These are phyloP conservation scores for Chrysanthemum seticuspe DNA, from an alignment of 129 eudicot species.

Conservation along the genomic window DNA sequence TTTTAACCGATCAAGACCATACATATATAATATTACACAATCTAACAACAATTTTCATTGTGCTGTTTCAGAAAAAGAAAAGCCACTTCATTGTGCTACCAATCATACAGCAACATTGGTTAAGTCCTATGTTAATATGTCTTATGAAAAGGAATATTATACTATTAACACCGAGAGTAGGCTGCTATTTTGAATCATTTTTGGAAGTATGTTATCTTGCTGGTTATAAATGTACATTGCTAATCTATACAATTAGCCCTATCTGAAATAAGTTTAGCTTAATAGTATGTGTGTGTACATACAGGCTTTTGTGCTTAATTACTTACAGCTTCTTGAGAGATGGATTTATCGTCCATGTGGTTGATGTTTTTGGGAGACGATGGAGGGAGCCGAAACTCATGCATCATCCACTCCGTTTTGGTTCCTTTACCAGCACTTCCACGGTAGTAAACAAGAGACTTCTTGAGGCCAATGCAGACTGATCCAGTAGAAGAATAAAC, in stretches of 20 bases:
- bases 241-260: not conserved
- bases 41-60: no score
- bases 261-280: not conserved
- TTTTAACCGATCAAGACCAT: no score
- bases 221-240: no score
- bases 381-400: constrained; percentile 74
- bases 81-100: no score
- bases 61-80: no score
- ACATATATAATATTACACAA: no score
- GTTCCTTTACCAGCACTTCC: constrained; percentile 87
- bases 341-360: constrained; percentile 24
- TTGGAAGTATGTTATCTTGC: no score
- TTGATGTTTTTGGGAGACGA: constrained; percentile 15
- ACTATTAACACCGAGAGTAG: no score
- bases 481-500: constrained; percentile 46
- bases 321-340: constrained; percentile 69
- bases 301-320: constrained; percentile 22
- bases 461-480: constrained; percentile 67
- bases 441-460: constrained; percentile 71
- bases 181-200: no score
- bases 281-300: not conserved
- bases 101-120: no score
- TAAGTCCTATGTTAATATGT: no score
- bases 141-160: no score
- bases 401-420: constrained; percentile 95